Percentiles rank a stretch among this genome's conserved stretches.
Evolutionary conservation across 2,329 filamentous ascomycete species (phyloP).

Genomic region (Didymella keratinophila): DNA sequence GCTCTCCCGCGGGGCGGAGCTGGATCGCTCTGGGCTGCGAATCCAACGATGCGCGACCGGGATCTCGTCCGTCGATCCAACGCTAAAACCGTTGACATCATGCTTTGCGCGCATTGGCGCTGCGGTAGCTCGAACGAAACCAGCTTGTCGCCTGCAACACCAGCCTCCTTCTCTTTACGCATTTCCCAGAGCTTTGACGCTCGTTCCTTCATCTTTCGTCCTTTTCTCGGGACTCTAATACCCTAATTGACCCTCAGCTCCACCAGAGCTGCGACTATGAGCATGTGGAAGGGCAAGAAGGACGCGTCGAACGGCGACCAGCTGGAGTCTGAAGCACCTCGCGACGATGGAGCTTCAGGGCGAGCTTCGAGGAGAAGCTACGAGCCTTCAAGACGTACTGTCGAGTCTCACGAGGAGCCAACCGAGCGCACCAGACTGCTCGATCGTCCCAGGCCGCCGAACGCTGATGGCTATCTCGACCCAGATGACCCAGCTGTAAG

Average conservation of each 20-base stretch:
- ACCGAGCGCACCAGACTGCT: slow-evolving; percentile 73
- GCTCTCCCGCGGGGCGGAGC: slow-evolving; percentile 2
- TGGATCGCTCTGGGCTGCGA: slow-evolving; percentile 13
- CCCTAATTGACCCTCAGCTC: slow-evolving; percentile 24
- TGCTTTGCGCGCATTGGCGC: slow-evolving; percentile 11
- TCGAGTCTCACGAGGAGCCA: slow-evolving; percentile 60
- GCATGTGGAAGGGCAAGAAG: slow-evolving; percentile 65
- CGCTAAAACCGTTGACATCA: slow-evolving; percentile 17
- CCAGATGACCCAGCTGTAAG: slow-evolving; percentile 82
- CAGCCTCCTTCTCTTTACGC: slow-evolving; percentile 17
- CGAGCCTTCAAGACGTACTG: slow-evolving; percentile 37
- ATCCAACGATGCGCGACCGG: slow-evolving; percentile 23
- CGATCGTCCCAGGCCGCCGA: slow-evolving; percentile 57
- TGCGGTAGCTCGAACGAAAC: slow-evolving; percentile 18
- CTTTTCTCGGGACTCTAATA: slow-evolving; percentile 2
- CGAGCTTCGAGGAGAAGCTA: slow-evolving; percentile 42
- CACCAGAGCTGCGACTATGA: slow-evolving; percentile 40
- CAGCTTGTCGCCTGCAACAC: slow-evolving; percentile 19
- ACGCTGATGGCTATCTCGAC: slow-evolving; percentile 72
- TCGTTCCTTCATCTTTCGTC: slow-evolving; percentile 4
- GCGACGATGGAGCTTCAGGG: slow-evolving; percentile 34
- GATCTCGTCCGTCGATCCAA: slow-evolving; percentile 16
- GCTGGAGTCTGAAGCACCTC: slow-evolving; percentile 31
- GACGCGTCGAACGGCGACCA: slow-evolving; percentile 53
- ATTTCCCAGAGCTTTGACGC: slow-evolving; percentile 11